These are phyloP conservation scores for Pyrenula massariospora DNA, from an alignment of 495 filamentous ascomycete species.

Conservation along the genomic window DNA sequence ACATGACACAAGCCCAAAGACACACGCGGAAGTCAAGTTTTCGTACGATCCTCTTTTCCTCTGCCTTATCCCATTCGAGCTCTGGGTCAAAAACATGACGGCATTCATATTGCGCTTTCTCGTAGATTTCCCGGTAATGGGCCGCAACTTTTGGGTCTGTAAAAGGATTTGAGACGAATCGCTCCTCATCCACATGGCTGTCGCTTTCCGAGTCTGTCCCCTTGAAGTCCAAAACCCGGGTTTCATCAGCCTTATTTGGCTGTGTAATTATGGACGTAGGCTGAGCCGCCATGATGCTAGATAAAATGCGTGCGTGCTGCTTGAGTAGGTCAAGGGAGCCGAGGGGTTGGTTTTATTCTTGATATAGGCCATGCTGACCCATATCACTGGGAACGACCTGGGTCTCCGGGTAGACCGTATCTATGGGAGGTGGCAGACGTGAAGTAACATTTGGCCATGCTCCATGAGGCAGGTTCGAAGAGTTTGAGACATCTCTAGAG, in stretches of 20 bases:
- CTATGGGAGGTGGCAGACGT: neutral
- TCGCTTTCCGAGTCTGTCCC: neutral
- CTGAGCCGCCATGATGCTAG: neutral
- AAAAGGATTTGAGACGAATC: constrained; percentile 19
- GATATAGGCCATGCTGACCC: neutral
- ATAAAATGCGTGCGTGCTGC: neutral
- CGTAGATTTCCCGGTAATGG: constrained; percentile 33
- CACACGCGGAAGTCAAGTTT: constrained; percentile 14
- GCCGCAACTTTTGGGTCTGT: constrained; percentile 30
- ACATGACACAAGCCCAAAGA: constrained; percentile 26
- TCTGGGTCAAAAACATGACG: constrained; percentile 40
- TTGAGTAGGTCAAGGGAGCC: neutral
- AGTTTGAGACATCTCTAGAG: neutral
- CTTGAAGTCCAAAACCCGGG: neutral
- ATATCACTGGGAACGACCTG: neutral
- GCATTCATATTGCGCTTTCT: constrained; percentile 38
- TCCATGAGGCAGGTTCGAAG: neutral
- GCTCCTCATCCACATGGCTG: neutral
- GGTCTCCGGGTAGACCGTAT: neutral
- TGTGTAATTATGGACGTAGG: neutral
- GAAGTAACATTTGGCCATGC: neutral
- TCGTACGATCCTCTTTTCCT: constrained; percentile 34
- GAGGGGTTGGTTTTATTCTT: neutral
- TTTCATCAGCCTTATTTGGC: neutral
- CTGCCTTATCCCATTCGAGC: constrained; percentile 31